Evolutionary conservation across 1,139 yeast genomes (phyloP).

Genomic region (Scheffersomyces quercinus): DNA sequence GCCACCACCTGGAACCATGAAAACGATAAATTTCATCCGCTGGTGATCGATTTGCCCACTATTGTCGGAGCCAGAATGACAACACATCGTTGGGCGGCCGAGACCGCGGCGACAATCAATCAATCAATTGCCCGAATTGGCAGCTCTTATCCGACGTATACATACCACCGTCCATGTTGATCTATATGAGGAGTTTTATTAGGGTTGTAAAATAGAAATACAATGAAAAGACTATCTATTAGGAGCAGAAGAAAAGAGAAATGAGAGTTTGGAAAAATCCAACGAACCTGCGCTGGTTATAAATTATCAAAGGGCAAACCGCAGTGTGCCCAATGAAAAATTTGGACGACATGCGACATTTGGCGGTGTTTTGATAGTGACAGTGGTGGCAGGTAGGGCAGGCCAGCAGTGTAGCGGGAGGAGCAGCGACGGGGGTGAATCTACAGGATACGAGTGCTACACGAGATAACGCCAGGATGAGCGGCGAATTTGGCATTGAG

Average conservation of each 20-base stretch:
- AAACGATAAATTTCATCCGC: no score
- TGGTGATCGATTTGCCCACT: no score
- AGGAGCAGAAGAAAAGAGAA: slow-evolving; percentile 16
- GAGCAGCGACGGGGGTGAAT: no score
- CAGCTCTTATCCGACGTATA: slow-evolving; percentile 14
- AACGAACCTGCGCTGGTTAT: slow-evolving; percentile 8
- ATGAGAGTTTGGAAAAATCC: slow-evolving; percentile 8
- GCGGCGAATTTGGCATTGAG: no score
- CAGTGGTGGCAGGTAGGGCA: no score
- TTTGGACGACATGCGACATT: slow-evolving; percentile 1
- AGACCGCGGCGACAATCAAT: neutral
- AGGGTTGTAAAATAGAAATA: slow-evolving; percentile 7
- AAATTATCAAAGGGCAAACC: slow-evolving; percentile 12
- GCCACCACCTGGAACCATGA: no score
- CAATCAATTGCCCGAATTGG: slow-evolving; percentile 7
- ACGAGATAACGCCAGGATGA: no score
- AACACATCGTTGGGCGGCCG: neutral
- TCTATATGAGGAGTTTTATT: slow-evolving; percentile 15
- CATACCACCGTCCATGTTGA: slow-evolving; percentile 51
- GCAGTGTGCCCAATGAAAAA: slow-evolving; percentile 1
- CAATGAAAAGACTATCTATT: neutral
- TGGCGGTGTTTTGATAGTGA: no score
- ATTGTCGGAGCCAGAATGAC: slow-evolving; percentile 9
- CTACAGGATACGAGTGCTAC: no score
- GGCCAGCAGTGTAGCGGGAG: no score